Base-by-base conservation (phyloP, 2,329 filamentous ascomycete genomes). In the Sclerotinia borealis region DNA sequence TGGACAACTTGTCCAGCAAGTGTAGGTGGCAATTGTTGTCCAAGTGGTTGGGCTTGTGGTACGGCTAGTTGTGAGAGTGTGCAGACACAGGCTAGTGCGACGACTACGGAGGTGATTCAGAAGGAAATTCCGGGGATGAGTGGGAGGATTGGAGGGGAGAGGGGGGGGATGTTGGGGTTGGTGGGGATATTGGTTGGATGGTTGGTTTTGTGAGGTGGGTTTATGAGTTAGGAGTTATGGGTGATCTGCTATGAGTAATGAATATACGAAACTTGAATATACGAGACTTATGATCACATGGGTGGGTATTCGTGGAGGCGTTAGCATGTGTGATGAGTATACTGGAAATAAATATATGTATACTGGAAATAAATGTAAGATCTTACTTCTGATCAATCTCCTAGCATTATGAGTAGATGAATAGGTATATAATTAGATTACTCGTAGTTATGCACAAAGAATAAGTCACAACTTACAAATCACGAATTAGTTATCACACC, bases 21-120 rank as follows among this genome's bases (percentile, higher is more conserved):
- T n/a, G 78, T 82, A 0, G 85, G 88, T 0, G 86, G 92, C 0
- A 92, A 92, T 8, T 98, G 93, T 75, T 98, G 93, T 79, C 92
- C 92, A 0, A 81, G 77, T 48, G 90, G 91, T 2, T 96, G 88
- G 75, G 76, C 76, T 4, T 96, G 92, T 76, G 92, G 90, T 1
- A 81, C 81, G 25, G 83, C 82, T 27, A 92, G 87, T 73, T 96
- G 91, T 76, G 87, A 86, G 36, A 82, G 85, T 6, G 74, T 73
- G 45, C 79, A 79, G 10, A 78, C 79, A 51, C 86, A 83, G n/a
- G 82, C 77, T 10, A 79, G 79, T 9, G 78, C 80, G 51, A 87
- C 83, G n/a, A 82, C 77, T 8, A 84, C 82, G 34, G 79, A 22
- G 13, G 64, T 72, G 13, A 47, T 65, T 47, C 67, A 68, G 60